Percentiles rank a stretch among this genome's conserved stretches.
Conservation (phyloP, 2,329 filamentous ascomycete genomes). For the Cercospora nicotianae region DNA sequence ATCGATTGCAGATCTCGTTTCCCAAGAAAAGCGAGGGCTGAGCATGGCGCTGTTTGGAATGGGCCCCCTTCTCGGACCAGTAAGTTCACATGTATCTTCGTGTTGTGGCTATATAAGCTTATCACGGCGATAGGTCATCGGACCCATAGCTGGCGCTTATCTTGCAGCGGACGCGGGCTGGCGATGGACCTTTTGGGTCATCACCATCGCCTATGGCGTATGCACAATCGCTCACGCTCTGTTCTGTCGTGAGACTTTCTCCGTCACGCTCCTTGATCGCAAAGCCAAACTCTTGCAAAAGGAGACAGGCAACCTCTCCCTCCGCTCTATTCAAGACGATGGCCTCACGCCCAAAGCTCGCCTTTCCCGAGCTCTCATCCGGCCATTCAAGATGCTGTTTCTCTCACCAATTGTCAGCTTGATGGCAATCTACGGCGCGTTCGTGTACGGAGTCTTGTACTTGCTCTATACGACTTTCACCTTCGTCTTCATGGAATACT, state of each 20-base stretch:
- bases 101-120: neutral
- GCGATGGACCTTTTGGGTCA: slow-evolving; percentile 55
- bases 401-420: slow-evolving; percentile 53
- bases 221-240: slow-evolving; percentile 39
- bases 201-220: slow-evolving; percentile 40
- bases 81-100: slow-evolving; percentile 23
- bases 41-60: slow-evolving; percentile 28
- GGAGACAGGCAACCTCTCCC: slow-evolving; percentile 47
- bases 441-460: slow-evolving; percentile 48
- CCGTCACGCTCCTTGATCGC: slow-evolving; percentile 47
- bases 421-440: slow-evolving; percentile 48
- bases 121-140: slow-evolving; percentile 30
- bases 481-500: slow-evolving; percentile 43
- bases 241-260: slow-evolving; percentile 50
- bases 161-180: slow-evolving; percentile 51
- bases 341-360: slow-evolving; percentile 43
- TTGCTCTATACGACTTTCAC: slow-evolving; percentile 47
- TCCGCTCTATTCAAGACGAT: slow-evolving; percentile 43
- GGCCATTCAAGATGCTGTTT: slow-evolving; percentile 53
- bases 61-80: slow-evolving; percentile 38
- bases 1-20: slow-evolving; percentile 24
- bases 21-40: slow-evolving; percentile 23
- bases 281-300: slow-evolving; percentile 49
- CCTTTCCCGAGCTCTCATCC: slow-evolving; percentile 46
- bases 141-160: slow-evolving; percentile 54